Evolutionary conservation across 768 basidiomycete genomes (phyloP), one percentile per base, ranked within the genome.

Genomic region (Tephrocybe sp.): DNA sequence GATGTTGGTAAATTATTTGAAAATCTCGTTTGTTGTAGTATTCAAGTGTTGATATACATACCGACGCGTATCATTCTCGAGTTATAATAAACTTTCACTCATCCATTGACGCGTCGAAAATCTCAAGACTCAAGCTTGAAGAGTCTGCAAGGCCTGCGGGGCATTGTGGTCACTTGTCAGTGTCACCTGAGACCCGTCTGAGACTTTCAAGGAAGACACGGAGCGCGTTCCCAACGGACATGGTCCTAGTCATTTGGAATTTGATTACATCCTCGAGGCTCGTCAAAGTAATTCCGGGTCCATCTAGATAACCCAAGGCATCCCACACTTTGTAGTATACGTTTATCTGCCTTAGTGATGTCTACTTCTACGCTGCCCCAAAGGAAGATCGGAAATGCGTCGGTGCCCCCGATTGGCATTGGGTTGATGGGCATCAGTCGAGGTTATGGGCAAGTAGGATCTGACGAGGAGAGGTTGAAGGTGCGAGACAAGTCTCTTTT

Each of bases 401-500:
- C 62, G 14, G 67, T 77, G 34, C 65, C 70, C 4, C 71, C 73
- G 48, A 71, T 82, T 19, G 78, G 79, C 8, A 78, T 75, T 53
- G 80, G 80, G 17, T 68, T 70, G n/a, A 82, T 81, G 79, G 78
- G 78, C 4, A 61, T 80, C 26, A 67, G 73, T 11, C 65, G 62
- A 0, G 69, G 46, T 48, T 80, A 79, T 43, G 79, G 79, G 19
- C 51, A 52, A 0, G 60, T 61, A 0, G 65, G 62, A 17, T 53
- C 74, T 5, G 77, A 81, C 49, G 77, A 81, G 54, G 77, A 80
- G 45, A 70, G 79, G 1, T 65, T 82, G 49, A 49, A 54, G 42
- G 48, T 54, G 26, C 26, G 26, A 26, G 3, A 26, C 3, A 26
- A 4, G 26, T 4, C 30, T 11, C 33, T 46, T 17, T 6, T 33